Base-by-base conservation (phyloP, 768 basidiomycete species). In the Mrakia gelida region DNA sequence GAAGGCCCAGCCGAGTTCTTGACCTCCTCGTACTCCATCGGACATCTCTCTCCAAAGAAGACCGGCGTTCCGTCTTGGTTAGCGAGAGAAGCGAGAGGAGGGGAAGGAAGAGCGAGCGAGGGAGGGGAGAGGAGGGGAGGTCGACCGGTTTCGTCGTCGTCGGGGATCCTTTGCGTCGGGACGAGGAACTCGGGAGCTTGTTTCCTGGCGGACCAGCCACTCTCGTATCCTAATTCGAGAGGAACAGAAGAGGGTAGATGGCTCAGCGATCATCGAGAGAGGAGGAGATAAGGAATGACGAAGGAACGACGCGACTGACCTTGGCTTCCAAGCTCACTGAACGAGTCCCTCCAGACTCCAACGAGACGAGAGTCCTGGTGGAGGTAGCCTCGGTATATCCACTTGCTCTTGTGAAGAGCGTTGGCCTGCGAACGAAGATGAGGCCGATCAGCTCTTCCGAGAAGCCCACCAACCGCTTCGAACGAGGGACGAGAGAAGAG, bases 371-470 rank as follows among this genome's bases (percentile, higher is more conserved):
- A 54, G 34, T 74, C 72, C 23, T n/a, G 21, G 45, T 72, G 32
- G 13, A 78, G 28, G 77, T 78, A 78, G 13, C 77, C 77, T 41
- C 72, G 72, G 63, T 78, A 78, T 34, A 78, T 61, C 77, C 77
- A 78, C 67, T 70, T 70, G 21, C 34, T 41, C 67, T 70, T 70
- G 67, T 70, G 67, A 5, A 70, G 67, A 23, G 67, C 67, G 41
- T 70, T 70, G 67, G 34, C 59, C 59, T 59, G 59, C 16, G 2
- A n/a, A 28, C 9, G 59, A 59, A 59, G 8, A 38, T 8, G 38
- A 59, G 28, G 7, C 18, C 9, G 2, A 1, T 67, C 28, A 67
- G 32, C 15, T 1, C n/a, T n/a, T n/a, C 11, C 45, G 45, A 45
- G 11, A 45, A 45, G 45, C 11, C 11, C 45, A 15, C 45, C 5